Conservation (phyloP, 352 stramenopile genomes). For the Phytophthora litchii region DNA sequence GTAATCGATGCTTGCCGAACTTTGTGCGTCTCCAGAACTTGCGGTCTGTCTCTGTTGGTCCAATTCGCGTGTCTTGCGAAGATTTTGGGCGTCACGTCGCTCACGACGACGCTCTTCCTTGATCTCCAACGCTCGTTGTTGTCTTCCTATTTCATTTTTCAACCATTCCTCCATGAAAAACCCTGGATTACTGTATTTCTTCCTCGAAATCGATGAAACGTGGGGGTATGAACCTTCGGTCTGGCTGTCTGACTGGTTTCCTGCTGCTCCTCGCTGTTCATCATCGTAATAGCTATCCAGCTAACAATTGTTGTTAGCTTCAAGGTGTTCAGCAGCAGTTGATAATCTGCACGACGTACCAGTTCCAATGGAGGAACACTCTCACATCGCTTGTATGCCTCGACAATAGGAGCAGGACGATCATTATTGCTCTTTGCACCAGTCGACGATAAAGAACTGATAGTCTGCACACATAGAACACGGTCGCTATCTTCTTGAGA, state of each 20-base stretch:
- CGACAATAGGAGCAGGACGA: constrained; percentile 25
- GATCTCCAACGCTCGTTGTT: constrained; percentile 39
- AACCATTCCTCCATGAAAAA: constrained; percentile 73
- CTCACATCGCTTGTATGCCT: constrained; percentile 47
- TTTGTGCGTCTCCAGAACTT: constrained; percentile 27
- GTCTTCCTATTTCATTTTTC: constrained; percentile 41
- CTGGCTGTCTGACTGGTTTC: constrained; percentile 1
- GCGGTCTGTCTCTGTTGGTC: constrained; percentile 24
- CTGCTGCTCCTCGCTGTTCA: not conserved
- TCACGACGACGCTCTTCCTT: constrained; percentile 41
- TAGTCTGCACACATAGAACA: constrained; percentile 28
- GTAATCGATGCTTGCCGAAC: constrained; percentile 23
- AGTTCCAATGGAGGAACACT: constrained; percentile 48
- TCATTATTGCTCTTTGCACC: constrained; percentile 3
- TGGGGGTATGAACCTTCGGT: not conserved
- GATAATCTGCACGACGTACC: constrained; percentile 22
- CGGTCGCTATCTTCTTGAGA: constrained; percentile 33
- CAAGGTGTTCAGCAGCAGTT: not conserved
- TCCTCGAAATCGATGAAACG: constrained; percentile 30
- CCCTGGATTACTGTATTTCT: constrained; percentile 64
- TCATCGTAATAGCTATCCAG: constrained; percentile 44
- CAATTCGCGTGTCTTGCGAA: constrained; percentile 13
- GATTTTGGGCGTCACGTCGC: constrained; percentile 17
- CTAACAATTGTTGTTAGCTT: constrained; percentile 14
- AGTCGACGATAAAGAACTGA: constrained; percentile 26